phyloP scores from a whole-genome alignment of 148 eudicot species.

The Rhododendron ovatum region DNA sequence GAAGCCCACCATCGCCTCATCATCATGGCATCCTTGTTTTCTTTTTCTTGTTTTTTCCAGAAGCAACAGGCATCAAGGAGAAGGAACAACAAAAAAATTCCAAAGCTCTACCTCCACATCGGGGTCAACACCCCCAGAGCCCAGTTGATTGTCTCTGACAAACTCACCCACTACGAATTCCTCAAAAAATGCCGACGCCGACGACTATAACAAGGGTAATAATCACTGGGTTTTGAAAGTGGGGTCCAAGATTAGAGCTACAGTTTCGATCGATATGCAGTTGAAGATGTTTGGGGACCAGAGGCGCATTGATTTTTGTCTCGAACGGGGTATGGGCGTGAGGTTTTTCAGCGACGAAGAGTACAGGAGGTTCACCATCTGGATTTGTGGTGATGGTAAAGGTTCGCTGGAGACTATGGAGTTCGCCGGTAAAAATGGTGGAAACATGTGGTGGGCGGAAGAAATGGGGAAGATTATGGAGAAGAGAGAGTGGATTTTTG shows the following conservation, averaged over 20 bases:
- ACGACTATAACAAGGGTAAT: slow-evolving; percentile 10
- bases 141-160: slow-evolving; percentile 63
- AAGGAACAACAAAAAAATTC: too few species aligned
- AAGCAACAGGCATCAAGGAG: too few species aligned
- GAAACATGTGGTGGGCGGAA: too few species aligned
- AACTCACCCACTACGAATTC: slow-evolving; percentile 42
- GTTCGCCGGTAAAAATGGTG: too few species aligned
- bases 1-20: too few species aligned
- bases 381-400: too few species aligned
- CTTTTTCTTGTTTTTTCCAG: too few species aligned
- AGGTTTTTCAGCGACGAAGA: slow-evolving; percentile 48
- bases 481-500: too few species aligned
- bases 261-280: slow-evolving; percentile 67
- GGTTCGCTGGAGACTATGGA: too few species aligned
- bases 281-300: slow-evolving; percentile 83
- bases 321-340: slow-evolving; percentile 78
- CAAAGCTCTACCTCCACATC: slow-evolving; percentile 63
- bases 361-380: slow-evolving; percentile 37
- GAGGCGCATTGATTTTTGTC: slow-evolving; percentile 78
- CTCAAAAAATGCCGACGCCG: slow-evolving; percentile 24
- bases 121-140: slow-evolving; percentile 78
- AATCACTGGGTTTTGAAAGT: slow-evolving; percentile 56
- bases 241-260: slow-evolving; percentile 57
- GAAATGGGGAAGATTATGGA: too few species aligned
- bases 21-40: too few species aligned